Evolutionary conservation across 2,329 filamentous ascomycete genomes (phyloP).

Genomic region (Beauveria sp.): DNA sequence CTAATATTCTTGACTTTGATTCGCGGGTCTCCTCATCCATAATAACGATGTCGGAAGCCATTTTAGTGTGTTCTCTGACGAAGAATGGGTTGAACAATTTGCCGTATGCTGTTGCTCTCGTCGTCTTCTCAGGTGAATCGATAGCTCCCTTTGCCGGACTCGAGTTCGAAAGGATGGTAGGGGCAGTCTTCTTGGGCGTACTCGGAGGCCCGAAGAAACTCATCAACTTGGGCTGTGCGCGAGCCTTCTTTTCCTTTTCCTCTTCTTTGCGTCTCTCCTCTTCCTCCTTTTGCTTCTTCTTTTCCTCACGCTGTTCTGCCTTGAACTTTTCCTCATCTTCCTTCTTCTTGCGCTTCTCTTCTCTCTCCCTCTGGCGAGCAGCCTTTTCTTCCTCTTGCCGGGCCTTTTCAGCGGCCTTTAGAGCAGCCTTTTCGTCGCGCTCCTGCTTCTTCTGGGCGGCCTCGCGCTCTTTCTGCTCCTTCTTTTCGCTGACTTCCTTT

Average conservation of each 20-base stretch:
- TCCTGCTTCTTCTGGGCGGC: conserved; percentile 27
- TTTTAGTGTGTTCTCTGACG: conserved; percentile 61
- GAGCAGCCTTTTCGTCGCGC: conserved; percentile 23
- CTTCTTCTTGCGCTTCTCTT: conserved; percentile 33
- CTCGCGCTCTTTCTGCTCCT: conserved; percentile 26
- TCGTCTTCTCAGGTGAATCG: conserved; percentile 6
- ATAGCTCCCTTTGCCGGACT: conserved; percentile 23
- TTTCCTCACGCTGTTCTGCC: conserved; percentile 36
- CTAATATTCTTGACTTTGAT: conserved; percentile 44
- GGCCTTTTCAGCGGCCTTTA: conserved; percentile 29
- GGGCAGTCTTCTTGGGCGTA: conserved; percentile 34
- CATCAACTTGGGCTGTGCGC: conserved; percentile 39
- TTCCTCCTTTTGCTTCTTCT: conserved; percentile 44
- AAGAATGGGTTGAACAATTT: conserved; percentile 77
- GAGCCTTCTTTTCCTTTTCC: conserved; percentile 43
- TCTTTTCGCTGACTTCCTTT: conserved; percentile 30
- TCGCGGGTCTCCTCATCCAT: conserved; percentile 50
- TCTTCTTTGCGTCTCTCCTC: conserved; percentile 32
- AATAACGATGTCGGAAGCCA: conserved; percentile 54
- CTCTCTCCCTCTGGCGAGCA: conserved; percentile 29
- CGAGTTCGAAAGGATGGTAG: conserved; percentile 20
- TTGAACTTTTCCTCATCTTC: conserved; percentile 33
- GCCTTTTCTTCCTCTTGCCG: conserved; percentile 33
- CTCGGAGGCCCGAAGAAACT: conserved; percentile 39
- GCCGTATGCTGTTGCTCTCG: conserved; percentile 47